A percentile compares a stretch with the other conserved stretches of the same genome.
Conservation (phyloP, 1,139 yeast genomes). For the Taphrina populina region DNA sequence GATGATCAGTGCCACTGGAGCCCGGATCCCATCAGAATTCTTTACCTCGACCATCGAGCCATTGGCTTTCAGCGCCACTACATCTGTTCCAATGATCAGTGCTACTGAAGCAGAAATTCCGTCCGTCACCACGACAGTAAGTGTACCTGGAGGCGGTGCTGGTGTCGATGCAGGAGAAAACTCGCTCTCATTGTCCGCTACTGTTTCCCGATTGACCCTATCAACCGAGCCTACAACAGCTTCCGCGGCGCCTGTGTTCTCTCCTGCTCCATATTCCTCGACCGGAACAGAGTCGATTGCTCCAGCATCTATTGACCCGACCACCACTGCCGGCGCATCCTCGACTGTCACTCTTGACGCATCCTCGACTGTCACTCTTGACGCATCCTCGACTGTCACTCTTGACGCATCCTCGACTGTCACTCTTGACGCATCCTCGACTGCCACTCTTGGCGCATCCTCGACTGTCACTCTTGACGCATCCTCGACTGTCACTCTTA, state of each 20-base stretch:
- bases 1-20: background rate
- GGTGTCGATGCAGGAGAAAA: constrained; percentile 3
- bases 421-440: no score
- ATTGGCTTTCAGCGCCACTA: background rate
- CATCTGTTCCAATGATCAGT: background rate
- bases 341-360: background rate
- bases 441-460: no score
- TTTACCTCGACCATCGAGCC: background rate
- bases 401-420: background rate
- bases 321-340: background rate
- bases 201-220: no score
- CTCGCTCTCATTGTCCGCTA: constrained; percentile 3
- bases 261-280: background rate
- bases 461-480: no score
- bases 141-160: background rate
- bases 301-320: background rate
- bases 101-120: background rate
- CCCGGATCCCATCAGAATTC: background rate
- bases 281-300: background rate
- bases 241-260: background rate
- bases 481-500: no score
- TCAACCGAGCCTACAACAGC: background rate
- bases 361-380: background rate
- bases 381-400: background rate
- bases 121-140: no score